A percentile compares a stretch with the other conserved stretches of the same genome.
Evolutionary conservation across 1,139 yeast genomes (phyloP).

Genomic region (Sugiyamaella sp.): DNA sequence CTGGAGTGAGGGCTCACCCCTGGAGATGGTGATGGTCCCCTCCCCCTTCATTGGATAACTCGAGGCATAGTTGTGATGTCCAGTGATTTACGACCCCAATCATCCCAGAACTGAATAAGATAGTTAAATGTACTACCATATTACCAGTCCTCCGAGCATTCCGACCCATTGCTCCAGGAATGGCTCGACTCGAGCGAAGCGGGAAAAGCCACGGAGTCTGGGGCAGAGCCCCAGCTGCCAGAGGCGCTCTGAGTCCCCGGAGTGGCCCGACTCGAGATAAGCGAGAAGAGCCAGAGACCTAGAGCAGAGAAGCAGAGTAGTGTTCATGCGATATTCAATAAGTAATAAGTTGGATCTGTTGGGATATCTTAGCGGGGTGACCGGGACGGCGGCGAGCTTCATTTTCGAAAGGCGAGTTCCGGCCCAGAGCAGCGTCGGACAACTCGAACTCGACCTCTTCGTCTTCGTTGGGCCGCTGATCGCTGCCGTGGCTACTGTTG

Average conservation of each 20-base stretch:
- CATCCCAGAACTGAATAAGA: too few relatives aligned
- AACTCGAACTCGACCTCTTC: neutral
- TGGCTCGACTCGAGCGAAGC: neutral
- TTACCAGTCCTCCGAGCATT: too few relatives aligned
- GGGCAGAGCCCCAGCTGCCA: neutral
- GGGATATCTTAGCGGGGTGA: neutral
- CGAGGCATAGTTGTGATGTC: too few relatives aligned
- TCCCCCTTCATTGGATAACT: too few relatives aligned
- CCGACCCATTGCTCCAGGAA: too few relatives aligned
- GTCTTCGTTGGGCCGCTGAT: constrained; percentile 2
- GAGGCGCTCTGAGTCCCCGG: neutral
- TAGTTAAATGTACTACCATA: too few relatives aligned
- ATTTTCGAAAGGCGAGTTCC: constrained; percentile 1
- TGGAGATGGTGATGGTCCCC: too few relatives aligned
- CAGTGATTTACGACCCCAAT: too few relatives aligned
- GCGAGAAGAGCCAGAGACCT: neutral
- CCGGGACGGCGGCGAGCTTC: neutral
- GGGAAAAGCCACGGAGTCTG: constrained; percentile 1
- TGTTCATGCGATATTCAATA: neutral
- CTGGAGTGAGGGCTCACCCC: too few relatives aligned
- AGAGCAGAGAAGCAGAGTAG: neutral
- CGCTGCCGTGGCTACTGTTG: constrained; percentile 13
- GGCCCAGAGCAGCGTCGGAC: constrained; percentile 10
- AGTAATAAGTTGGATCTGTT: neutral
- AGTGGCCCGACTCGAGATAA: neutral